Evolutionary conservation across 2,329 filamentous ascomycete genomes (phyloP).

Genomic region (Elsinoe batatas): DNA sequence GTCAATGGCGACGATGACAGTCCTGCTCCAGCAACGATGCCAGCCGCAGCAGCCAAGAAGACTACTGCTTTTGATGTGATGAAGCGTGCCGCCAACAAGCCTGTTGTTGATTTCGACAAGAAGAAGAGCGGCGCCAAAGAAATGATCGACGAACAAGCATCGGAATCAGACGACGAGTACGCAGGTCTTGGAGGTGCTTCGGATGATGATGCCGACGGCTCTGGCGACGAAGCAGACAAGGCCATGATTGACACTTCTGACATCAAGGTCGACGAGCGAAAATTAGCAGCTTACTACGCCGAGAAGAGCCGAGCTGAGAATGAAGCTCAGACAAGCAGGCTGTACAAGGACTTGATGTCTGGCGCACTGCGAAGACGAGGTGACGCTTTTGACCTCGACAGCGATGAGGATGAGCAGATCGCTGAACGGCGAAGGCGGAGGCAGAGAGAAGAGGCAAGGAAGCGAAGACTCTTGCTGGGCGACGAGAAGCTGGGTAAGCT

Average conservation of each 20-base stretch:
- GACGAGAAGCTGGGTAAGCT: conserved; percentile 63
- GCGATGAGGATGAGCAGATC: conserved; percentile 81
- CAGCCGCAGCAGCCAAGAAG: conserved; percentile 26
- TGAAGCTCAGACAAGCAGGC: conserved; percentile 78
- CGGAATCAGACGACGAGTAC: conserved; percentile 97
- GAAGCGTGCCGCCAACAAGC: conserved; percentile 52
- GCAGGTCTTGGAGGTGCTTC: conserved; percentile 83
- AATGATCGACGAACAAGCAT: conserved; percentile 85
- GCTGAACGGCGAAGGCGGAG: conserved; percentile 65
- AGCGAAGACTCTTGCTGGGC: conserved; percentile 77
- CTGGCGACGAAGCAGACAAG: conserved; percentile 63
- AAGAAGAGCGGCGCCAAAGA: conserved; percentile 79
- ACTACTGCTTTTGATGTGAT: conserved; percentile 59
- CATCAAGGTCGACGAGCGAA: conserved; percentile 67
- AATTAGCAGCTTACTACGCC: conserved; percentile 80
- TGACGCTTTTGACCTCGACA: conserved; percentile 58
- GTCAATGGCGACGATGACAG: conserved; percentile 37
- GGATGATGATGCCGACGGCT: conserved; percentile 72
- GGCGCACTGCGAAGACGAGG: conserved; percentile 70
- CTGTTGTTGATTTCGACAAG: conserved; percentile 57
- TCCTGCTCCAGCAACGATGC: conserved; percentile 8
- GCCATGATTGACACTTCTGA: conserved; percentile 82
- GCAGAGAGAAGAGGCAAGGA: conserved; percentile 78
- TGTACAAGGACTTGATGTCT: conserved; percentile 87
- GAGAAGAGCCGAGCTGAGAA: conserved; percentile 71